Conservation (phyloP, 2,329 filamentous ascomycete species). For the Arthrobotrys sphaeroides region DNA sequence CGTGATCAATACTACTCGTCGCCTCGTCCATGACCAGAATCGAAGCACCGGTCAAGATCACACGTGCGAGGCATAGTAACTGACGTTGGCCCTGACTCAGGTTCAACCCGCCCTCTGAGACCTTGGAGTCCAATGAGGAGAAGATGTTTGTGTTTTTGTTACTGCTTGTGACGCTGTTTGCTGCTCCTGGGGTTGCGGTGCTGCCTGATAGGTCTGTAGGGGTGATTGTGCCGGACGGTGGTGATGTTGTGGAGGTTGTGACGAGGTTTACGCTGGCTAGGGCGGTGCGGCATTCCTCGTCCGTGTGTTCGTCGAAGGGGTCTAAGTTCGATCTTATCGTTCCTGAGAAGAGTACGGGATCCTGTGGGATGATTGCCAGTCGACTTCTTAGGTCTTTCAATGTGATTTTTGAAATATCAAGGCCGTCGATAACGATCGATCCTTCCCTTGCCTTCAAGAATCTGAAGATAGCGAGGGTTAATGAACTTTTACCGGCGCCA, state of each 20-base stretch:
- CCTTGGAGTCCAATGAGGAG: slow-evolving; percentile 69
- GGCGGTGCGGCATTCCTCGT: slow-evolving; percentile 74
- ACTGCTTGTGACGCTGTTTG: slow-evolving; percentile 56
- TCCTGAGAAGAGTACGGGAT: slow-evolving; percentile 82
- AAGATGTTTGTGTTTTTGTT: slow-evolving; percentile 73
- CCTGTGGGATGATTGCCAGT: slow-evolving; percentile 82
- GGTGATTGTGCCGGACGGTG: slow-evolving; percentile 60
- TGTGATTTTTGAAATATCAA: slow-evolving; percentile 77
- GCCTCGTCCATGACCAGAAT: slow-evolving; percentile 85
- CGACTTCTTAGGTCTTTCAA: slow-evolving; percentile 76
- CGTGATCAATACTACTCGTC: slow-evolving; percentile 80
- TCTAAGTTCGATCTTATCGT: slow-evolving; percentile 80
- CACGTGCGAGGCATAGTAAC: slow-evolving; percentile 77
- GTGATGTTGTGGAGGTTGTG: slow-evolving; percentile 62
- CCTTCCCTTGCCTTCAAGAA: slow-evolving; percentile 76
- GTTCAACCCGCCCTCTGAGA: slow-evolving; percentile 78
- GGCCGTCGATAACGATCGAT: slow-evolving; percentile 74
- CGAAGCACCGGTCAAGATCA: slow-evolving; percentile 76
- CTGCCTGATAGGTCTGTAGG: not conserved
- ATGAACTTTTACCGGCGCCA: slow-evolving; percentile 78
- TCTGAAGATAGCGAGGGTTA: slow-evolving; percentile 79
- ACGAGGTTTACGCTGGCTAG: slow-evolving; percentile 76
- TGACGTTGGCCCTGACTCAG: slow-evolving; percentile 80
- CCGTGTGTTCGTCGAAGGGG: slow-evolving; percentile 75
- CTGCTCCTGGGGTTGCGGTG: slow-evolving; percentile 58